A percentile compares a stretch with the other conserved stretches of the same genome.
Conservation (phyloP, 805 yeast genomes). For the Hanseniaspora lachancei region DNA sequence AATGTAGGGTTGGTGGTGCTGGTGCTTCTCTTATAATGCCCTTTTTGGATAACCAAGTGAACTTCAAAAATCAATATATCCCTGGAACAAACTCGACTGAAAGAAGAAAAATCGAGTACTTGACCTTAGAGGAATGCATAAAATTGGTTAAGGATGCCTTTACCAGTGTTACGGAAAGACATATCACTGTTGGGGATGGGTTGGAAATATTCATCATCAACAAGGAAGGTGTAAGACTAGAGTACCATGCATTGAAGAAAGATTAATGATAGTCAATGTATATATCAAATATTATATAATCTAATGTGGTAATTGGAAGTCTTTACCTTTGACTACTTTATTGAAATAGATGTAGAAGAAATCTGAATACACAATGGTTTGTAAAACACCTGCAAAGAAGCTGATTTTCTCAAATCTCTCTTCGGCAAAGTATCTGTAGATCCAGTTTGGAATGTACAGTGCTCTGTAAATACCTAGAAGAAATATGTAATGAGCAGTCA, state of each 20-base stretch:
- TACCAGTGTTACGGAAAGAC: slow-evolving; percentile 93
- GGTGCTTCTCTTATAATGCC: slow-evolving; percentile 96
- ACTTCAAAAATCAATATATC: slow-evolving; percentile 81
- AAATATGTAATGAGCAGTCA: slow-evolving; percentile 86
- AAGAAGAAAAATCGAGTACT: slow-evolving; percentile 47
- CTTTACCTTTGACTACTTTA: slow-evolving; percentile 65
- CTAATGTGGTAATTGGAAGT: slow-evolving; percentile 52
- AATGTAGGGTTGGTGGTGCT: slow-evolving; percentile 95
- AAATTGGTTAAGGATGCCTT: slow-evolving; percentile 86
- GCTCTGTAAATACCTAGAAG: slow-evolving; percentile 86
- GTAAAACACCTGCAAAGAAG: slow-evolving; percentile 67
- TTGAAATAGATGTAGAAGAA: slow-evolving; percentile 86
- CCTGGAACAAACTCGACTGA: slow-evolving; percentile 62
- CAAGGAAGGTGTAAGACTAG: slow-evolving; percentile 79
- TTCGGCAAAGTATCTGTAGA: slow-evolving; percentile 64
- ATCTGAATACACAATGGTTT: slow-evolving; percentile 82
- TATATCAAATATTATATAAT: background rate
- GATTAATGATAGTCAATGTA: slow-evolving; percentile 35
- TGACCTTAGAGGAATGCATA: slow-evolving; percentile 73
- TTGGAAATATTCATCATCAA: slow-evolving; percentile 82
- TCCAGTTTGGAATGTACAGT: slow-evolving; percentile 87
- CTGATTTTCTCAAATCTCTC: slow-evolving; percentile 53
- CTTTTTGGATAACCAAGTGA: slow-evolving; percentile 92
- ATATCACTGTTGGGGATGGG: slow-evolving; percentile 96
- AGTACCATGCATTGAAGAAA: slow-evolving; percentile 73